phyloP scores from a whole-genome alignment of 2,329 filamentous ascomycete species.

The Venturia effusa region DNA sequence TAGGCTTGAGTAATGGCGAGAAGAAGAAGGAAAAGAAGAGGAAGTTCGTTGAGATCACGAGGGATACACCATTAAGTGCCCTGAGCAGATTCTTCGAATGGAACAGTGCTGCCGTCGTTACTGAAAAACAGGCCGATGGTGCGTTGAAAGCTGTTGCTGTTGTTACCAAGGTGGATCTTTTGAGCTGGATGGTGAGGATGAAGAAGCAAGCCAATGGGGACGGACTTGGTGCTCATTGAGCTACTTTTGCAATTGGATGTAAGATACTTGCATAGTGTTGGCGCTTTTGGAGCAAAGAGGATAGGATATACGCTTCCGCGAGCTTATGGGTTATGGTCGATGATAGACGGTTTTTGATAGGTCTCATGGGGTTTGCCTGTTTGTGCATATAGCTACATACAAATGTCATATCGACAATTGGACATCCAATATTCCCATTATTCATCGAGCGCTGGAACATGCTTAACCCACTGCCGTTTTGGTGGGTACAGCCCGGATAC shows the following conservation, averaged over 20 bases:
- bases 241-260: background rate
- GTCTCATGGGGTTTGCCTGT: background rate
- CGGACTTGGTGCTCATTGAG: background rate
- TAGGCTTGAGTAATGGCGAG: background rate
- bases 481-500: background rate
- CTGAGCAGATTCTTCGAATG: conserved; percentile 94
- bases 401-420: too few relatives aligned
- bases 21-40: conserved; percentile 40
- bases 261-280: background rate
- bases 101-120: conserved; percentile 94
- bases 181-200: conserved; percentile 81
- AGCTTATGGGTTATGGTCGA: background rate
- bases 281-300: background rate
- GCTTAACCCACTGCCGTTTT: background rate
- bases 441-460: too few relatives aligned
- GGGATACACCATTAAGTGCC: conserved; percentile 72
- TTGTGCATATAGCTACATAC: background rate
- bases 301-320: background rate
- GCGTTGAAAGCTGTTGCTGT: conserved; percentile 73
- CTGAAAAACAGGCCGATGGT: conserved; percentile 54
- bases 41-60: conserved; percentile 87
- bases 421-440: background rate
- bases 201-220: conserved; percentile 17
- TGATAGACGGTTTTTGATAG: background rate
- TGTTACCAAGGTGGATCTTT: conserved; percentile 90